Evolutionary conservation across 1,284 basidiomycete species (phyloP).

Genomic region (Cryptococcus sp.): DNA sequence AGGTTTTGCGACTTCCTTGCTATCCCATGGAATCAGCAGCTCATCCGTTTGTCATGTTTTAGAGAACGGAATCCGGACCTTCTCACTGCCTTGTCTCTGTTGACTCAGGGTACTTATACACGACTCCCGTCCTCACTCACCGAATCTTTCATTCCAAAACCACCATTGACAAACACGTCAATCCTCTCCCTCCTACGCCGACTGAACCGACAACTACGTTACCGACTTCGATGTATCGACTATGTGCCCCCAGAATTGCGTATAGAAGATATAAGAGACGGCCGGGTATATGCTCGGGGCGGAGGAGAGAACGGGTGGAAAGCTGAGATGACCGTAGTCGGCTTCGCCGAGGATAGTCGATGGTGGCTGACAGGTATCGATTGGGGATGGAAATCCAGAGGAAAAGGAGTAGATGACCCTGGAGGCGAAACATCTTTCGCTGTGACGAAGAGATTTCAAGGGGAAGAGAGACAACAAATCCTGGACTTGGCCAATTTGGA

Average conservation of each 20-base stretch:
- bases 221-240: conserved; percentile 43
- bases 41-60: background rate
- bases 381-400: conserved; percentile 41
- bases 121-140: conserved; percentile 39
- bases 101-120: conserved; percentile 34
- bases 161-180: conserved; percentile 29
- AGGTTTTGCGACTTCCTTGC: conserved; percentile 4
- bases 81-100: conserved; percentile 41
- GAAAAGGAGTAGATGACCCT: conserved; percentile 25
- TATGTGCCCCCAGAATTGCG: conserved; percentile 42
- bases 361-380: conserved; percentile 50
- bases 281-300: conserved; percentile 36
- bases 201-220: conserved; percentile 43
- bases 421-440: conserved; percentile 12
- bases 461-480: conserved; percentile 42
- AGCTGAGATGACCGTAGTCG: conserved; percentile 41
- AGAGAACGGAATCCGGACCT: conserved; percentile 49
- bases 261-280: conserved; percentile 39
- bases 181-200: conserved; percentile 36
- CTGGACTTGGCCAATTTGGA: conserved; percentile 45
- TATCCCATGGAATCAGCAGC: background rate
- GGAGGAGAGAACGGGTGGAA: conserved; percentile 36
- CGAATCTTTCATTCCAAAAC: conserved; percentile 35
- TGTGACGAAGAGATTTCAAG: conserved; percentile 19
- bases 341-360: conserved; percentile 38